Conservation (phyloP, 2,329 filamentous ascomycete species). For the Biscogniauxia mediterranea region DNA sequence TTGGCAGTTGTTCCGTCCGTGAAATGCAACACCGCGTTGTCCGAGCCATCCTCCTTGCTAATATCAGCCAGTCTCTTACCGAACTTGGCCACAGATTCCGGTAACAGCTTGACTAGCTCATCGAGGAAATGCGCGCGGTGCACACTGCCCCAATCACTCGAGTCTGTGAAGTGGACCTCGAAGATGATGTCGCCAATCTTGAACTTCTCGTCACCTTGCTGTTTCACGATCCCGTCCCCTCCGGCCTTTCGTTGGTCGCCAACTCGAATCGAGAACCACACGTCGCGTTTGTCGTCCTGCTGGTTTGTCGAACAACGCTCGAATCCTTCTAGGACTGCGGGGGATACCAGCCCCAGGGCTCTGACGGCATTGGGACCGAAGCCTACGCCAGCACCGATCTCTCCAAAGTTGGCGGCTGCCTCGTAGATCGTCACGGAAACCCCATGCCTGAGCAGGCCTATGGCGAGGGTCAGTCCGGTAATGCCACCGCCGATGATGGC, state of each 20-base stretch:
- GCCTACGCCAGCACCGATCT: constrained; percentile 39
- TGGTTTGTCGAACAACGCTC: constrained; percentile 29
- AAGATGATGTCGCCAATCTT: constrained; percentile 25
- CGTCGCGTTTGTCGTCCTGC: constrained; percentile 16
- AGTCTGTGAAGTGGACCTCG: constrained; percentile 17
- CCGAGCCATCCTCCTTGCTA: constrained; percentile 16
- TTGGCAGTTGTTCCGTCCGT: constrained; percentile 38
- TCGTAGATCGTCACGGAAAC: constrained; percentile 38
- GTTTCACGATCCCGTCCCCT: constrained; percentile 18
- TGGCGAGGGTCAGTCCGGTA: constrained; percentile 37
- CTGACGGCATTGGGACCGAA: constrained; percentile 35
- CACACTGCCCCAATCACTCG: constrained; percentile 22
- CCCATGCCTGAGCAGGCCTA: constrained; percentile 31
- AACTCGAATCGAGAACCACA: constrained; percentile 27
- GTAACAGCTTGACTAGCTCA: constrained; percentile 39
- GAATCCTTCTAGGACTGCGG: constrained; percentile 27
- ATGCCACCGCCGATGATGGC: constrained; percentile 42
- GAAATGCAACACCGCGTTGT: constrained; percentile 32
- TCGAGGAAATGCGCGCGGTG: constrained; percentile 41
- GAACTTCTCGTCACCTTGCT: constrained; percentile 15
- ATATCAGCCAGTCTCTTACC: constrained; percentile 37
- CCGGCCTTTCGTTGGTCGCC: constrained; percentile 23
- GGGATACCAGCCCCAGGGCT: constrained; percentile 32
- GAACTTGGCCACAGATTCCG: constrained; percentile 31
- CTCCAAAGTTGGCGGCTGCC: constrained; percentile 32